Percentiles rank a stretch among this genome's conserved stretches.
Conservation (phyloP, 495 filamentous ascomycete species). For the Lasiosphaeris hirsuta region DNA sequence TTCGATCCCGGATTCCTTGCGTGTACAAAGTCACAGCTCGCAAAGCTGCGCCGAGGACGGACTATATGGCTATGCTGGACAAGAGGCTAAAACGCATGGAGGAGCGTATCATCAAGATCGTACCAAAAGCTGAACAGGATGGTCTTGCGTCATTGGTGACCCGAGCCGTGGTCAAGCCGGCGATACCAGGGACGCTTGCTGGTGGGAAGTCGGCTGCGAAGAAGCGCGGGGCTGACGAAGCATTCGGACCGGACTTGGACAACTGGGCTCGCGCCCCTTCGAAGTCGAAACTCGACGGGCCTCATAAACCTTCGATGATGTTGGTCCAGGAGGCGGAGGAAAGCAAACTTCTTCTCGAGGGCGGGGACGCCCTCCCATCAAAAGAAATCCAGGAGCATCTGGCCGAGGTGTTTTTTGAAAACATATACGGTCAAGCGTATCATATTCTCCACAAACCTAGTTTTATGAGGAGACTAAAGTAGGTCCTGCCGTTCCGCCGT, state of each 20-base stretch:
- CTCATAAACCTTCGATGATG: constrained; percentile 53
- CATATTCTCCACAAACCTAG: constrained; percentile 95
- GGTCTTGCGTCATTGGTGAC: constrained; percentile 52
- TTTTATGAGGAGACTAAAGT: constrained; percentile 82
- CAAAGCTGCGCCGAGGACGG: constrained; percentile 92
- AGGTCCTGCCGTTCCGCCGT: constrained; percentile 18
- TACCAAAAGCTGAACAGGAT: constrained; percentile 78
- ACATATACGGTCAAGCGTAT: constrained; percentile 92
- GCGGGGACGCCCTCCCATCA: constrained; percentile 77
- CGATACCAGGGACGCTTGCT: constrained; percentile 59
- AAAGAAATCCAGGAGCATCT: constrained; percentile 92
- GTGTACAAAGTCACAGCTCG: constrained; percentile 97
- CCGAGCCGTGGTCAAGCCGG: constrained; percentile 76
- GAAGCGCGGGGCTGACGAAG: constrained; percentile 84
- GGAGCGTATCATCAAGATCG: constrained; percentile 92
- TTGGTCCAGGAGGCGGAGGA: constrained; percentile 67
- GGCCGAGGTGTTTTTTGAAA: constrained; percentile 93
- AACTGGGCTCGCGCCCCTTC: constrained; percentile 67
- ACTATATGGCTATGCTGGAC: constrained; percentile 99
- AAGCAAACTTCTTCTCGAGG: constrained; percentile 69
- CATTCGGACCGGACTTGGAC: constrained; percentile 79
- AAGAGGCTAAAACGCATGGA: constrained; percentile 93
- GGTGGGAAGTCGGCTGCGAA: constrained; percentile 53
- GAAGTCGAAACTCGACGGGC: constrained; percentile 43
- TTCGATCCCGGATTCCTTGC: constrained; percentile 88